Conservation (phyloP, 2,329 filamentous ascomycete species). For the Fusarium albidum region DNA sequence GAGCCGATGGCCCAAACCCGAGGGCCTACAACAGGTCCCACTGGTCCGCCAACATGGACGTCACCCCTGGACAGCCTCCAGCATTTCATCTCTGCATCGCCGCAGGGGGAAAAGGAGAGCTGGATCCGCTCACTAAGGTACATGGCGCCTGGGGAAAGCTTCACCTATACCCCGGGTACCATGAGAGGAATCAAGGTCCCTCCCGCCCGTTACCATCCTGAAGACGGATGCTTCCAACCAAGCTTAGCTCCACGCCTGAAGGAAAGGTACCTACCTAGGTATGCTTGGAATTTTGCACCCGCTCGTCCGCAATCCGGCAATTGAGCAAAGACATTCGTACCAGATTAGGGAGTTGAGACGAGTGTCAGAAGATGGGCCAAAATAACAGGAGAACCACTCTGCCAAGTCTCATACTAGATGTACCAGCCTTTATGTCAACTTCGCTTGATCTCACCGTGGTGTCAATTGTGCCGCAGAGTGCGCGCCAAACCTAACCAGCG, state of each 20-base stretch:
- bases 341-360: neutral
- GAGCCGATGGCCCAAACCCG: neutral
- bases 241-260: neutral
- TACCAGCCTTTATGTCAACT: too few relatives aligned
- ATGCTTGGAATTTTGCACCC: neutral
- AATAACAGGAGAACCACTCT: too few relatives aligned
- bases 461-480: too few relatives aligned
- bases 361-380: too few relatives aligned
- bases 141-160: conserved; percentile 4
- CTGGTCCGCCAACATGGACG: conserved; percentile 12
- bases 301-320: neutral
- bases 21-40: conserved; percentile 11
- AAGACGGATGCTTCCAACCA: conserved; percentile 4
- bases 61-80: conserved; percentile 15
- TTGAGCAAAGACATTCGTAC: conserved; percentile 6
- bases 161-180: conserved; percentile 6
- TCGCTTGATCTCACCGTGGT: too few relatives aligned
- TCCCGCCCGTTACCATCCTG: conserved; percentile 5
- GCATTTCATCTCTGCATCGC: conserved; percentile 15
- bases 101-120: conserved; percentile 11
- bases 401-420: too few relatives aligned
- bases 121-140: conserved; percentile 14
- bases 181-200: neutral
- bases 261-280: neutral
- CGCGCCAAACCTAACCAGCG: too few relatives aligned